Evolutionary conservation across 1,284 basidiomycete species (phyloP).

Genomic region (Ganoderma lingzhi): DNA sequence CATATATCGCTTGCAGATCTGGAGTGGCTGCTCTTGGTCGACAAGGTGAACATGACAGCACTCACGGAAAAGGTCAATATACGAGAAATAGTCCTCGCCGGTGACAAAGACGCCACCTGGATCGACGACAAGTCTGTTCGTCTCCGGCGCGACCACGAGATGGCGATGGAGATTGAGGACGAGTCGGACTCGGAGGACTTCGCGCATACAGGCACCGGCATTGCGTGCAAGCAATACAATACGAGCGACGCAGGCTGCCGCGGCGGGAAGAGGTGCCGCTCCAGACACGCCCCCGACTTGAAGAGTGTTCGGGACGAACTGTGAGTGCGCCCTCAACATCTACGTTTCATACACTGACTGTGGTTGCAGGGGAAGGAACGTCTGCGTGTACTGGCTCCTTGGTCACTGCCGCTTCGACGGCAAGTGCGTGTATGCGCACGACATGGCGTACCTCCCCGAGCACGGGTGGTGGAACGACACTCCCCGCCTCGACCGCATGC

Average conservation of each 20-base stretch:
- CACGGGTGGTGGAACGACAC: slow-evolving; percentile 19
- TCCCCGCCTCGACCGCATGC: slow-evolving; percentile 12
- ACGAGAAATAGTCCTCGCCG: background rate
- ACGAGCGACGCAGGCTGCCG: slow-evolving; percentile 48
- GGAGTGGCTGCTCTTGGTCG: slow-evolving; percentile 44
- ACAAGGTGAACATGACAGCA: slow-evolving; percentile 43
- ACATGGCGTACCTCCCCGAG: slow-evolving; percentile 39
- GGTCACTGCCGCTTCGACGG: slow-evolving; percentile 37
- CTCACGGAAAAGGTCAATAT: slow-evolving; percentile 39
- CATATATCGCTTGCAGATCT: slow-evolving; percentile 44
- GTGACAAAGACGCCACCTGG: background rate
- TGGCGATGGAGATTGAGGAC: slow-evolving; percentile 40
- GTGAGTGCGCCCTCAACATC: slow-evolving; percentile 48
- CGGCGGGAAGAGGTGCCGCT: slow-evolving; percentile 49
- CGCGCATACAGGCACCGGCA: slow-evolving; percentile 55
- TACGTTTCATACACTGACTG: background rate
- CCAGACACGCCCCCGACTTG: slow-evolving; percentile 58
- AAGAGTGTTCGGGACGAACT: slow-evolving; percentile 58
- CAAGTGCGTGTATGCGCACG: slow-evolving; percentile 49
- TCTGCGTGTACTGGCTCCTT: slow-evolving; percentile 47
- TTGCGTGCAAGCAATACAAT: slow-evolving; percentile 62
- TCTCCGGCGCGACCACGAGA: slow-evolving; percentile 37
- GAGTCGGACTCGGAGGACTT: slow-evolving; percentile 57
- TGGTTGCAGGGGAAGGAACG: slow-evolving; percentile 46
- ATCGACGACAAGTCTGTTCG: background rate